These are phyloP conservation scores for Cladosporium sp. DNA, from an alignment of 2,329 filamentous ascomycete genomes.

Conservation along the genomic window DNA sequence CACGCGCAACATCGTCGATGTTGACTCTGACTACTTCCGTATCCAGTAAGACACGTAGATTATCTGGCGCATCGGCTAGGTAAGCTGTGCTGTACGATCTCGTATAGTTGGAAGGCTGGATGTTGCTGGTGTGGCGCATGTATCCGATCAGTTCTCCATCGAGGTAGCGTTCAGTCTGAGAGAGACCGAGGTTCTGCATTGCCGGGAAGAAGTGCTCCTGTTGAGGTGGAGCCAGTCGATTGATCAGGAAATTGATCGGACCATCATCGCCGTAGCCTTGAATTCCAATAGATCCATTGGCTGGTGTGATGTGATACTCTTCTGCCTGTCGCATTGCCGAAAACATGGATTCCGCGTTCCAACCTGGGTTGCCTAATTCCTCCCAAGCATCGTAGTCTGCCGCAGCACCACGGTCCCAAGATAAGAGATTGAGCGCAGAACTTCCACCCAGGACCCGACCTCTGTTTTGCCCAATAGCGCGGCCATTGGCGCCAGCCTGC, in stretches of 20 bases:
- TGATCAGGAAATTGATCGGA: conserved; percentile 42
- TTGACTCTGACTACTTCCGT: conserved; percentile 45
- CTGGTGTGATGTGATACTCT: conserved; percentile 30
- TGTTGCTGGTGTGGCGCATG: conserved; percentile 53
- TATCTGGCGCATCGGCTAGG: conserved; percentile 44
- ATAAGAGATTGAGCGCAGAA: conserved; percentile 49
- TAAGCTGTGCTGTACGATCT: conserved; percentile 54
- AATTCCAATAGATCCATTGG: conserved; percentile 14
- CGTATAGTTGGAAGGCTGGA: conserved; percentile 51
- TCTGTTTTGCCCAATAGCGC: conserved; percentile 47
- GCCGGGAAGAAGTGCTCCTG: conserved; percentile 50
- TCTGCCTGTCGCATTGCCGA: conserved; percentile 40
- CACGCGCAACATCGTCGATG: conserved; percentile 32
- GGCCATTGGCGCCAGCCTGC: conserved; percentile 45
- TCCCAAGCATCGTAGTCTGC: conserved; percentile 42
- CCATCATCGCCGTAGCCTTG: conserved; percentile 36
- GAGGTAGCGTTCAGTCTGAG: conserved; percentile 49
- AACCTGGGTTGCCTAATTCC: conserved; percentile 38
- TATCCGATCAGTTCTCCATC: conserved; percentile 55
- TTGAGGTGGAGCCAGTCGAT: conserved; percentile 48
- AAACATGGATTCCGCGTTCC: conserved; percentile 42
- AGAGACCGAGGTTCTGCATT: conserved; percentile 49
- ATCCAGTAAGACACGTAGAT: conserved; percentile 45
- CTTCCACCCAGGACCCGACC: conserved; percentile 55
- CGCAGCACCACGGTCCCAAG: conserved; percentile 35